Evolutionary conservation across 768 basidiomycete species (phyloP).

Genomic region (Pholiota conissans): DNA sequence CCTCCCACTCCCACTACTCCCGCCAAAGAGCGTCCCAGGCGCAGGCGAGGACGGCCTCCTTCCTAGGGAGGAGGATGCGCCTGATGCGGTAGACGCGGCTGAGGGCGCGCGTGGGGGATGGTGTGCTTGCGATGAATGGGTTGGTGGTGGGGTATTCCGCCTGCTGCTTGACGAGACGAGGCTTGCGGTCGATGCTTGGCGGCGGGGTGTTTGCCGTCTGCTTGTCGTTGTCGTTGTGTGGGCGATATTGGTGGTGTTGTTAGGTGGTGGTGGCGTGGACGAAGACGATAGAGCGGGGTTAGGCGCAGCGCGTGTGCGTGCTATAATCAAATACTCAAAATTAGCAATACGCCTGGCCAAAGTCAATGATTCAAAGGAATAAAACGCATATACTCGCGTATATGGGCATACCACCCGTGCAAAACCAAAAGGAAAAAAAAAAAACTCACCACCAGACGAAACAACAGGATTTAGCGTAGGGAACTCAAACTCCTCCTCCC

Average conservation of each 20-base stretch:
- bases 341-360: too few relatives aligned
- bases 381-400: too few relatives aligned
- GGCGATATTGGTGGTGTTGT: background rate
- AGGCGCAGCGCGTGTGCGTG: too few relatives aligned
- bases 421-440: background rate
- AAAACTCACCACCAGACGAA: background rate
- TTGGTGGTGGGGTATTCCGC: background rate
- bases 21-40: background rate
- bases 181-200: background rate
- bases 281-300: too few relatives aligned
- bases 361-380: too few relatives aligned
- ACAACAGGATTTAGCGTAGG: background rate
- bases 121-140: background rate
- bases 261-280: too few relatives aligned
- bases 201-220: background rate
- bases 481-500: background rate
- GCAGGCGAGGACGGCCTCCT: background rate
- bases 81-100: slow-evolving; percentile 11
- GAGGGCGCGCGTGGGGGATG: slow-evolving; percentile 9
- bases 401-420: too few relatives aligned
- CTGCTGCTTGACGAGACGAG: background rate
- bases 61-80: slow-evolving; percentile 13
- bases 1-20: background rate
- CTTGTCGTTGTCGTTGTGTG: background rate
- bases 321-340: too few relatives aligned